Percentiles rank a stretch among this genome's conserved stretches.
phyloP scores from a whole-genome alignment of 139 green algal species.

The Parachlorella kessleri region DNA sequence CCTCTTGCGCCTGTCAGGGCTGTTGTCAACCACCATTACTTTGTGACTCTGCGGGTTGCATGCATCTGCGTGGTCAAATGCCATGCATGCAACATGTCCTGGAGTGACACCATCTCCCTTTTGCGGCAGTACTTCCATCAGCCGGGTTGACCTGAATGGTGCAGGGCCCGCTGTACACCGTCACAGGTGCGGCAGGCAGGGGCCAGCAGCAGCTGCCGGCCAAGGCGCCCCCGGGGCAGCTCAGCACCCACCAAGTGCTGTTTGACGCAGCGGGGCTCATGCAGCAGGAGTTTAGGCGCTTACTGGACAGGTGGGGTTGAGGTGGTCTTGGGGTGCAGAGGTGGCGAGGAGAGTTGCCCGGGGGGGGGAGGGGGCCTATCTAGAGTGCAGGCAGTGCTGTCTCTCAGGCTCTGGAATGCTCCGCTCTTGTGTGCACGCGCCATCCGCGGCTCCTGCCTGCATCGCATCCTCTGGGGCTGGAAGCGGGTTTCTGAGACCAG shows the following conservation, averaged over 20 bases:
- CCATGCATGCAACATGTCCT: no score
- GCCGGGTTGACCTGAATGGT: neutral
- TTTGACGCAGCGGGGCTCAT: conserved; percentile 1
- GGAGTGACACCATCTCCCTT: no score
- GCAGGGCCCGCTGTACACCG: neutral
- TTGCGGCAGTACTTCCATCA: no score
- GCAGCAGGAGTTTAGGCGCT: neutral
- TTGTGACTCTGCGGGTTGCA: no score
- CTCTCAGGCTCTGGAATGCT: no score
- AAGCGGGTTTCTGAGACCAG: no score
- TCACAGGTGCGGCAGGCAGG: neutral
- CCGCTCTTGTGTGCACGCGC: no score
- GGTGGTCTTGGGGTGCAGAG: conserved; percentile 3
- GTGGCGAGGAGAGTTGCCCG: neutral
- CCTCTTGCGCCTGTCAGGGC: no score
- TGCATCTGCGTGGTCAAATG: no score
- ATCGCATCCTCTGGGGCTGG: no score
- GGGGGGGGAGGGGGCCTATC: neutral
- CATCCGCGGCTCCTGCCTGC: no score
- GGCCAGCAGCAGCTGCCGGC: neutral
- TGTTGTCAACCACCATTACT: no score
- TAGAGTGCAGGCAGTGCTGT: neutral
- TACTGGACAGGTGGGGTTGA: neutral
- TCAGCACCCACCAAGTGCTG: neutral
- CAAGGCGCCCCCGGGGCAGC: neutral